Conservation (phyloP, 2,329 filamentous ascomycete species). For the Aureobasidium musti region DNA sequence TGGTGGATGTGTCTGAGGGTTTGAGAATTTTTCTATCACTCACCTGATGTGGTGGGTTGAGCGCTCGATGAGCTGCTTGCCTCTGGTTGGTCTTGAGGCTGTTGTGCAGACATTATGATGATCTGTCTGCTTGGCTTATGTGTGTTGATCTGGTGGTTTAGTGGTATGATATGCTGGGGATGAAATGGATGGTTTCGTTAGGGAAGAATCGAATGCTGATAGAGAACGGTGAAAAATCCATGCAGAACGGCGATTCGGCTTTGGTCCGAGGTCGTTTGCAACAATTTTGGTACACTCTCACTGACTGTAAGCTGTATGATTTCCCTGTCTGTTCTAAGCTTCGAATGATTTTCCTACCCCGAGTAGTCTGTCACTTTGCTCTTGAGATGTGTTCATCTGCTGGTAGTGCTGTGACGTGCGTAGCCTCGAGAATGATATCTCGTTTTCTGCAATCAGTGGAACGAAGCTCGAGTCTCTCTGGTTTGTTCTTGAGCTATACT, state of each 20-base stretch:
- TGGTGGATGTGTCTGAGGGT: neutral
- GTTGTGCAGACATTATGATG: slow-evolving; percentile 16
- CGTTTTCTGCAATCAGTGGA: neutral
- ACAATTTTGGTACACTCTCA: neutral
- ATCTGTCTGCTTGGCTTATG: neutral
- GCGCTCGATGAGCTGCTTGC: slow-evolving; percentile 19
- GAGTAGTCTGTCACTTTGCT: too few species aligned
- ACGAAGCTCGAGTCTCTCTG: neutral
- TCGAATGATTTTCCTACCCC: too few species aligned
- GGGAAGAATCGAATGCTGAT: neutral
- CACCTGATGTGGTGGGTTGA: slow-evolving; percentile 14
- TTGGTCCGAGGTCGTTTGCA: neutral
- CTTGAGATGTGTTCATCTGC: too few species aligned
- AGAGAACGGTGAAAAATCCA: neutral
- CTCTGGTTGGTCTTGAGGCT: slow-evolving; percentile 3
- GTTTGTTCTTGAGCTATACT: neutral
- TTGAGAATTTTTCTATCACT: neutral
- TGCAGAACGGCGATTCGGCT: neutral
- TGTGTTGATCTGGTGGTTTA: neutral
- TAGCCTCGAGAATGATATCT: neutral
- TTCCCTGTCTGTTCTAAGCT: too few species aligned
- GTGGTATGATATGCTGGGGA: neutral
- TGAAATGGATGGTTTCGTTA: neutral
- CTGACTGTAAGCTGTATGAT: neutral
- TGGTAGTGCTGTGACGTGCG: too few species aligned